Conservation (phyloP, 78 protist genomes). For the Dictyostelium purpureum region DNA sequence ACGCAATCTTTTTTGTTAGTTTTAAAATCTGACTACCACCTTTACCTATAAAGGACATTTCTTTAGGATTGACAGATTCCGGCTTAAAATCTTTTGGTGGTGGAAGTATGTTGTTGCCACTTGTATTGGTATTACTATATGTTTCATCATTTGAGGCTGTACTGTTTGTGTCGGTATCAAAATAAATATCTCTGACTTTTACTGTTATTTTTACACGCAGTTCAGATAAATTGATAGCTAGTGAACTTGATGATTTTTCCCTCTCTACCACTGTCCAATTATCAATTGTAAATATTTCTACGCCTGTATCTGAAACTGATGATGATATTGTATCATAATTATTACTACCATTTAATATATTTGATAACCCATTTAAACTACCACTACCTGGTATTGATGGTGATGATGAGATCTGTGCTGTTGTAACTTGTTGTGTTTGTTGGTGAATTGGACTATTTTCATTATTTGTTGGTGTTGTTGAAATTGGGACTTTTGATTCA, state of each 20-base stretch:
- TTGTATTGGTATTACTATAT: neutral
- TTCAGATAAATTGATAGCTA: neutral
- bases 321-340: neutral
- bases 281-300: conserved; percentile 27
- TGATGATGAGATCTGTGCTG: neutral
- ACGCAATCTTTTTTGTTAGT: conserved; percentile 35
- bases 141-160: neutral
- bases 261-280: conserved; percentile 27
- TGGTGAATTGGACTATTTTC: neutral
- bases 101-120: neutral
- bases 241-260: neutral
- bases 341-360: neutral
- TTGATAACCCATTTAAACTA: neutral
- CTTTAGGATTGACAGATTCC: conserved; percentile 17
- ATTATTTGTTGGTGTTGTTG: neutral
- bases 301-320: neutral
- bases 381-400: neutral
- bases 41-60: conserved; percentile 60
- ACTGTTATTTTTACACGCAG: conserved; percentile 35
- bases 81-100: neutral
- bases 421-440: neutral
- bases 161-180: conserved; percentile 55
- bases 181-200: conserved; percentile 40
- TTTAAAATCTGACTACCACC: conserved; percentile 67
- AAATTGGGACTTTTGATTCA: neutral